phyloP scores from a whole-genome alignment of 768 basidiomycete species.

The Lentinula lateritia region DNA sequence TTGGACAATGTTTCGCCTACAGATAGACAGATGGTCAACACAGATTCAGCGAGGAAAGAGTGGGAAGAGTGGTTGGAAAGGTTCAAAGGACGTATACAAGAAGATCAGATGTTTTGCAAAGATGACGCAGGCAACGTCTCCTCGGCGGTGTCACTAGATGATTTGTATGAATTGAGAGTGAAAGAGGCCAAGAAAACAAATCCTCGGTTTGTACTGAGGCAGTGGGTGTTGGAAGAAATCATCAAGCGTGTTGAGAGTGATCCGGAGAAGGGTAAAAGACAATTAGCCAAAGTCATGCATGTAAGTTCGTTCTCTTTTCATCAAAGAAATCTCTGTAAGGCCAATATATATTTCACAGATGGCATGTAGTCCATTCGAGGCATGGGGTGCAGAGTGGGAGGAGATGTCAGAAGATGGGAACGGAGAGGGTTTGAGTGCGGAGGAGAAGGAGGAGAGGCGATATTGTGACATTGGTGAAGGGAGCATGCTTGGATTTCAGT shows the following conservation, averaged over 20 bases:
- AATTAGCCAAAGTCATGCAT: constrained; percentile 78
- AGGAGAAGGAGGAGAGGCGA: constrained; percentile 64
- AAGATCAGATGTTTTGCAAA: constrained; percentile 45
- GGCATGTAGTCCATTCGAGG: constrained; percentile 79
- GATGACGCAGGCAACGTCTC: constrained; percentile 6
- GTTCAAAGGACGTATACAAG: constrained; percentile 55
- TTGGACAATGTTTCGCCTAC: constrained; percentile 36
- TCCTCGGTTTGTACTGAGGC: constrained; percentile 88
- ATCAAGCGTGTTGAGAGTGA: constrained; percentile 74
- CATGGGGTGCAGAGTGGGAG: constrained; percentile 75
- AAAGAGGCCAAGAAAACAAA: constrained; percentile 57
- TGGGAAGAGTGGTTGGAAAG: constrained; percentile 60
- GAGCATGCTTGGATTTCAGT: constrained; percentile 84
- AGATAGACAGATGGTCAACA: constrained; percentile 38
- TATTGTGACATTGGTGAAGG: constrained; percentile 75
- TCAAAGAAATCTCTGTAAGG: background rate
- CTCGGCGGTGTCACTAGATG: constrained; percentile 8
- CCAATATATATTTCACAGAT: constrained; percentile 44
- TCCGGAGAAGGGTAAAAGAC: constrained; percentile 50
- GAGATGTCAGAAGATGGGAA: constrained; percentile 28
- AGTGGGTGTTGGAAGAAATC: constrained; percentile 95
- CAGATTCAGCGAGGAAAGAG: constrained; percentile 38
- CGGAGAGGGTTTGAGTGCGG: constrained; percentile 39
- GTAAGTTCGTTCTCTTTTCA: constrained; percentile 32
- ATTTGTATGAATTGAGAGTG: constrained; percentile 41